These are phyloP conservation scores for Podila verticillata DNA, from an alignment of 192 early-diverging fungal species.

Conservation along the genomic window DNA sequence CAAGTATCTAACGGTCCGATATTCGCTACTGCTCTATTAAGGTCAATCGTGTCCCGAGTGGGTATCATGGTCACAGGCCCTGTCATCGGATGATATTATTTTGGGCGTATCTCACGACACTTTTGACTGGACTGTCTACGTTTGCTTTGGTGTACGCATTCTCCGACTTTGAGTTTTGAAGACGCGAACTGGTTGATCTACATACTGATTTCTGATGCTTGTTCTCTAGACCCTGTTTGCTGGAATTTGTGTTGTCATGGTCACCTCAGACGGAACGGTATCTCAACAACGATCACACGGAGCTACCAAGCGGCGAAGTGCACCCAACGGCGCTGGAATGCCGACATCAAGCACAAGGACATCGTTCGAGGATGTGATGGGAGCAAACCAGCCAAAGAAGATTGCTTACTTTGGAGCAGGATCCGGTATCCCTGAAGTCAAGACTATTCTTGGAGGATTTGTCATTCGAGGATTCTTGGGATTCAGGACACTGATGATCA, in stretches of 20 bases:
- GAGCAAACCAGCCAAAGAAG: slow-evolving; percentile 39
- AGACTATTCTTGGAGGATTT: slow-evolving; percentile 94
- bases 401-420: slow-evolving; percentile 69
- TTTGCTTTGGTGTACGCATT: slow-evolving; percentile 49
- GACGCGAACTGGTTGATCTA: too few species aligned
- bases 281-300: slow-evolving; percentile 47
- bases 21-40: too few species aligned
- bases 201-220: neutral
- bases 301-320: slow-evolving; percentile 28
- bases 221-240: slow-evolving; percentile 39
- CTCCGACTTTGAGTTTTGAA: neutral
- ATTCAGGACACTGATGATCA: slow-evolving; percentile 91
- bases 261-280: slow-evolving; percentile 46
- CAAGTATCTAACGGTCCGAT: too few species aligned
- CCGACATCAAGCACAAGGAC: slow-evolving; percentile 63
- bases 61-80: slow-evolving; percentile 48
- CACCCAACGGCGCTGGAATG: slow-evolving; percentile 53
- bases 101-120: slow-evolving; percentile 42
- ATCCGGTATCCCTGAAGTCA: slow-evolving; percentile 94
- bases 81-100: slow-evolving; percentile 15
- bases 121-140: slow-evolving; percentile 52
- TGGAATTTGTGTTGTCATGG: slow-evolving; percentile 41
- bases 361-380: slow-evolving; percentile 13
- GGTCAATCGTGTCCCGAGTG: slow-evolving; percentile 40
- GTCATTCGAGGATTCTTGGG: slow-evolving; percentile 94